These are phyloP conservation scores for Venturiaceae sp. DNA, from an alignment of 2,329 filamentous ascomycete genomes.

Conservation along the genomic window DNA sequence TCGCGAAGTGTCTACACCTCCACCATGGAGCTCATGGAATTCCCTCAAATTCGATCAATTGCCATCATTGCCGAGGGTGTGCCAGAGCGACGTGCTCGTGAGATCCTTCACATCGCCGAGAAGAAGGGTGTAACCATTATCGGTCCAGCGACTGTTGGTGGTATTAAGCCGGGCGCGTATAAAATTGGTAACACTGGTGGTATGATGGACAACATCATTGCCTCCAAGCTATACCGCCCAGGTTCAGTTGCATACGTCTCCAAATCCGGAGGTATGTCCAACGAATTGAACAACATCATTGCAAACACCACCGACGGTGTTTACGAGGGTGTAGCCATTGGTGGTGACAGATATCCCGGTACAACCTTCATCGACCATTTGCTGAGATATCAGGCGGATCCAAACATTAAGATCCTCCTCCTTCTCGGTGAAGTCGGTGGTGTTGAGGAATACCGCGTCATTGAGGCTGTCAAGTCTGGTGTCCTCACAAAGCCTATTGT, in stretches of 20 bases:
- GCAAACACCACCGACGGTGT: slow-evolving; percentile 94
- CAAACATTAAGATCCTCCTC: slow-evolving; percentile 94
- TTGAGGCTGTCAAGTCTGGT: slow-evolving; percentile 92
- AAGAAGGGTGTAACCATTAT: slow-evolving; percentile 99
- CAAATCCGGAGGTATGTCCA: slow-evolving; percentile 99
- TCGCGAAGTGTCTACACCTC: slow-evolving; percentile 98
- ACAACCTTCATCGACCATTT: slow-evolving; percentile 99
- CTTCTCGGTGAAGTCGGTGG: slow-evolving; percentile 97
- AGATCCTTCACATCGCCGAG: slow-evolving; percentile 91
- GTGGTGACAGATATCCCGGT: slow-evolving; percentile 96
- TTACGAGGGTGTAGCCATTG: slow-evolving; percentile 97
- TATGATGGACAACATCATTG: slow-evolving; percentile 99
- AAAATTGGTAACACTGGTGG: slow-evolving; percentile 99
- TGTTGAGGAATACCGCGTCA: slow-evolving; percentile 99
- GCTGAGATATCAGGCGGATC: slow-evolving; percentile 91
- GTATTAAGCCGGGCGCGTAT: slow-evolving; percentile 98
- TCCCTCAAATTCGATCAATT: slow-evolving; percentile 94
- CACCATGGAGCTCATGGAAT: slow-evolving; percentile 97
- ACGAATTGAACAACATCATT: slow-evolving; percentile 99
- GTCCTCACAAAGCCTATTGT: slow-evolving; percentile 97
- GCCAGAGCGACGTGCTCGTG: slow-evolving; percentile 92
- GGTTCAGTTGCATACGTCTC: slow-evolving; percentile 98
- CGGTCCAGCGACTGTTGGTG: slow-evolving; percentile 94
- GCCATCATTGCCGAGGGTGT: slow-evolving; percentile 99
- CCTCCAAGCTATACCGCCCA: slow-evolving; percentile 99